Percentiles rank a stretch among this genome's conserved stretches.
phyloP scores from a whole-genome alignment of 495 filamentous ascomycete genomes.

The Penicillium diatomitis region DNA sequence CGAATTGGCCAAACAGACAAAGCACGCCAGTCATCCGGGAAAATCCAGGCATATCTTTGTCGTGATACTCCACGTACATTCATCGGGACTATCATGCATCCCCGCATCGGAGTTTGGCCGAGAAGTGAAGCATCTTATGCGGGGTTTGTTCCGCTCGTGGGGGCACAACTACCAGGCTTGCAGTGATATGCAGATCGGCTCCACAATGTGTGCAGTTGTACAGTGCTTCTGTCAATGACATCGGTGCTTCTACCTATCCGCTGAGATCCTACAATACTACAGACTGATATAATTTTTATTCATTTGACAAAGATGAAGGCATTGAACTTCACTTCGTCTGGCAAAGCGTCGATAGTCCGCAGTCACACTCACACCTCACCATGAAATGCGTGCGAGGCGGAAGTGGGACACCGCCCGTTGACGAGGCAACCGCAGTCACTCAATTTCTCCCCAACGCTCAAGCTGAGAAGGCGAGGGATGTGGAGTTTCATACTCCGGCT shows the following conservation, averaged over 20 bases:
- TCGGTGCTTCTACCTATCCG: neutral
- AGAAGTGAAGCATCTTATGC: constrained; percentile 5
- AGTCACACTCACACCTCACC: too few relatives aligned
- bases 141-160: neutral
- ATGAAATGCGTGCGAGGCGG: neutral
- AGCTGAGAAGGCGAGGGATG: neutral
- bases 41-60: too few relatives aligned
- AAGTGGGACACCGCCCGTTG: constrained; percentile 11
- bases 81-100: constrained; percentile 4
- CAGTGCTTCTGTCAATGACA: too few relatives aligned
- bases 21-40: too few relatives aligned
- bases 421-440: constrained; percentile 28
- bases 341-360: too few relatives aligned
- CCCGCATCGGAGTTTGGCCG: constrained; percentile 26
- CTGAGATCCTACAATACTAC: neutral
- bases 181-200: too few relatives aligned
- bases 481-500: too few relatives aligned
- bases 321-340: too few relatives aligned
- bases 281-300: too few relatives aligned
- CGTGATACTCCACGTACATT: constrained; percentile 7
- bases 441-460: constrained; percentile 1
- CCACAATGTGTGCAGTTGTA: too few relatives aligned
- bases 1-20: too few relatives aligned
- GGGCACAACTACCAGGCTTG: neutral
- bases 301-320: too few relatives aligned